These are phyloP conservation scores for Aleurites moluccanus DNA, from an alignment of 441 rosid species.

Conservation along the genomic window DNA sequence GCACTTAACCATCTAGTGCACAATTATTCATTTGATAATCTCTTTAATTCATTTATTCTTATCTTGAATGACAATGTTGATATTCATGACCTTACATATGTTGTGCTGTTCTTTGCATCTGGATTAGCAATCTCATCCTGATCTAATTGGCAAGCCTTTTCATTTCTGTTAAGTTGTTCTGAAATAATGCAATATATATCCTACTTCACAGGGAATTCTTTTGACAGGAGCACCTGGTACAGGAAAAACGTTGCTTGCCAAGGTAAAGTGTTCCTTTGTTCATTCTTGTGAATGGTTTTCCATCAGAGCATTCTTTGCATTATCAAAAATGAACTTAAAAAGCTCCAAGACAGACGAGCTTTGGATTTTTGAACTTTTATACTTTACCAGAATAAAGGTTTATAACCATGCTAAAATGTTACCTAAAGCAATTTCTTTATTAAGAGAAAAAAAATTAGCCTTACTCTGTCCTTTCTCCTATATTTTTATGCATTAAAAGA, in stretches of 20 bases:
- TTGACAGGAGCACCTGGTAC: constrained; percentile 99
- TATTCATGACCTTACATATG: not conserved
- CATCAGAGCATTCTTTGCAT: not conserved
- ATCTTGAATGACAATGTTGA: not conserved
- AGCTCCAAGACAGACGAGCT: constrained; percentile 9
- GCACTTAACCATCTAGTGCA: not conserved
- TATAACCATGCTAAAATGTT: not conserved
- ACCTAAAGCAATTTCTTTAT: not conserved
- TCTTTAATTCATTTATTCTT: not conserved
- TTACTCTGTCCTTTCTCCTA: not conserved
- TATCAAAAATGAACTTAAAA: not conserved
- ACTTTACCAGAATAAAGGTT: not conserved
- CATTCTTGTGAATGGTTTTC: constrained; percentile 1
- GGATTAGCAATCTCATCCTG: not conserved
- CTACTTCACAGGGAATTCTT: constrained; percentile 79
- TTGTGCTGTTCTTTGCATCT: constrained; percentile 7
- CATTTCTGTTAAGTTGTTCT: not conserved
- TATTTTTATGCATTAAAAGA: not conserved
- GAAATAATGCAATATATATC: constrained; percentile 6
- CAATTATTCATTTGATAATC: not conserved
- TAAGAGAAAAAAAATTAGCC: not conserved
- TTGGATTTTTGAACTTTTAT: not conserved
- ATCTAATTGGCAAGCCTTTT: not conserved
- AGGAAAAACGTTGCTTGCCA: constrained; percentile 95
- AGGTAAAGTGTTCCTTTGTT: constrained; percentile 45